Conservation (phyloP, 225 moss, liverwort and hornwort species). For the Pseudoscleropodium purum region DNA sequence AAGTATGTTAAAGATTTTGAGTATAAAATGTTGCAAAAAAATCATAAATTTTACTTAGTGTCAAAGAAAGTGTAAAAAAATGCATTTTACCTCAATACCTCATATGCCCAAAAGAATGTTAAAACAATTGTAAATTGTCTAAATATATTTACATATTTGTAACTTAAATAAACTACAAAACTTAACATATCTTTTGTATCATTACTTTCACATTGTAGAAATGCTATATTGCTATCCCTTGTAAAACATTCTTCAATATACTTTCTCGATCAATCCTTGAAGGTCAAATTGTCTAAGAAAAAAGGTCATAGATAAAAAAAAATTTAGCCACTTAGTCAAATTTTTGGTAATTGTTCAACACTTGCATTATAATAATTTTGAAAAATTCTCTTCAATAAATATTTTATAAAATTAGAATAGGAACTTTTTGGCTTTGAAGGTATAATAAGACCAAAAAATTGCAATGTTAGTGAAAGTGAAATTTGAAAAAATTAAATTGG, state of each 20-base stretch:
- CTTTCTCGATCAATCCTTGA: fast-evolving
- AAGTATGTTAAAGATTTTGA: not conserved
- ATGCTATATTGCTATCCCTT: fast-evolving
- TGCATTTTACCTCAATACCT: not conserved
- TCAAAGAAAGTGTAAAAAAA: not conserved
- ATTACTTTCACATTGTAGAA: not conserved
- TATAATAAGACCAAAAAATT: not conserved
- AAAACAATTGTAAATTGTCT: not conserved
- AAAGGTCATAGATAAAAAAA: not conserved
- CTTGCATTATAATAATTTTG: not conserved
- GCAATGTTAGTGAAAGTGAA: not conserved
- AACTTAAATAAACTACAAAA: fast-evolving
- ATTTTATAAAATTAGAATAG: not conserved
- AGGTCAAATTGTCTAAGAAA: not conserved
- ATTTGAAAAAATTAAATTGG: not conserved
- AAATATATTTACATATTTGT: not conserved
- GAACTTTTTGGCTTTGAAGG: not conserved
- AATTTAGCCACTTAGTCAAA: not conserved
- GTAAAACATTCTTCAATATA: not conserved
- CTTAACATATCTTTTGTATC: not conserved
- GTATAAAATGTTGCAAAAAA: not conserved
- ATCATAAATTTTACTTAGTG: not conserved
- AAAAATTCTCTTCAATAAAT: not conserved
- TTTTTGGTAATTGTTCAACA: not conserved
- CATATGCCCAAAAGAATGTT: not conserved